These are phyloP conservation scores for Auriscalpium microsporum DNA, from an alignment of 768 basidiomycete genomes.

Conservation along the genomic window DNA sequence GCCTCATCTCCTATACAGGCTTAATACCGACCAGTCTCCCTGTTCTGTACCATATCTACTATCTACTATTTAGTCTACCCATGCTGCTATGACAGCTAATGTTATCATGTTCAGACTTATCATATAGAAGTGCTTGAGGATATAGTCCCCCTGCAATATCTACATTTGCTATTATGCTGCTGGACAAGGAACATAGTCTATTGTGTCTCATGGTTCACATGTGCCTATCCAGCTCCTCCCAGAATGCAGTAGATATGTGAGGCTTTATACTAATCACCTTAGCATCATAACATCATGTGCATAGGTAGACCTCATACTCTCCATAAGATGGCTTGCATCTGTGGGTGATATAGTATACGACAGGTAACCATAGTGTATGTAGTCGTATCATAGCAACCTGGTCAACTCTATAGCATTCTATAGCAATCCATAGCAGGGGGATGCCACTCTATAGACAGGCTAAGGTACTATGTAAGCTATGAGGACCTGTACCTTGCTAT, in stretches of 20 bases:
- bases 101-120: neutral
- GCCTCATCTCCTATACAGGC: no score
- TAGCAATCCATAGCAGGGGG: neutral
- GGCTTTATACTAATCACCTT: neutral
- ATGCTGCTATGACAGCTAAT: neutral
- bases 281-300: neutral
- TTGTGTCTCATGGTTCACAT: neutral
- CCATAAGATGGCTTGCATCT: no score
- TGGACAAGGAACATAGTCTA: neutral
- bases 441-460: neutral
- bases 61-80: neutral
- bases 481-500: neutral
- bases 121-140: neutral
- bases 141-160: neutral
- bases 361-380: neutral
- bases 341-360: no score
- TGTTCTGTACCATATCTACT: neutral
- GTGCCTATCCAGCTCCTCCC: neutral
- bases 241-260: neutral
- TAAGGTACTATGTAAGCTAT: neutral
- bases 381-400: neutral
- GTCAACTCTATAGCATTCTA: neutral
- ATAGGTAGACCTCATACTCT: no score
- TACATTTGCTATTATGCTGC: neutral
- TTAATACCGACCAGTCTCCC: no score